Conservation (phyloP, 176 grass and related monocot genomes). For the Triticum urartu region DNA sequence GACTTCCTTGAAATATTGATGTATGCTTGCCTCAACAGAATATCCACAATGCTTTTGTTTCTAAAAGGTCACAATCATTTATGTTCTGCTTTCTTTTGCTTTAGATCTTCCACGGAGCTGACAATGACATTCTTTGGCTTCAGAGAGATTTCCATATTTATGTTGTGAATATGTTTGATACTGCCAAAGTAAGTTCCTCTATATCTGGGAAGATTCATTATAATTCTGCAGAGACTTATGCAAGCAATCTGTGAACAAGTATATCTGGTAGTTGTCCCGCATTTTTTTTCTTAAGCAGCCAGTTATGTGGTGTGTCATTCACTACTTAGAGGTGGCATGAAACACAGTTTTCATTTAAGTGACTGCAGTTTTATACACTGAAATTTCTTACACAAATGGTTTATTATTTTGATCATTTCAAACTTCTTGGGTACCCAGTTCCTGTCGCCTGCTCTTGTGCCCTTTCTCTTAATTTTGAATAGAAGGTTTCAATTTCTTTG, state of each 20-base stretch:
- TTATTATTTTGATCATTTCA: conserved; percentile 5
- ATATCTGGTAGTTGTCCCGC: background rate
- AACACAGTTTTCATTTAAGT: background rate
- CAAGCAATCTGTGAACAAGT: background rate
- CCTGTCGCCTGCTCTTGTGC: background rate
- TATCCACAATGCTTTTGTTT: background rate
- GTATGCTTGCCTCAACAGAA: conserved; percentile 16
- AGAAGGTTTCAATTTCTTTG: background rate
- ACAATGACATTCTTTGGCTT: conserved; percentile 97
- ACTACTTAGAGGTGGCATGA: background rate
- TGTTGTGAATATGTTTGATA: conserved; percentile 99
- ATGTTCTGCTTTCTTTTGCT: conserved; percentile 6
- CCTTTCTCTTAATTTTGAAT: background rate
- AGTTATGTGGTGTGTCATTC: background rate
- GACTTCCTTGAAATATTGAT: background rate
- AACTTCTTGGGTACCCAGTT: background rate
- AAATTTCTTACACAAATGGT: background rate
- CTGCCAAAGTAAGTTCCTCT: conserved; percentile 64
- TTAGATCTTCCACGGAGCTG: conserved; percentile 92
- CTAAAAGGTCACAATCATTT: background rate
- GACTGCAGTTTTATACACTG: background rate
- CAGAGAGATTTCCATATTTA: conserved; percentile 99
- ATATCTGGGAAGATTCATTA: background rate
- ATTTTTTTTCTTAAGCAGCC: background rate
- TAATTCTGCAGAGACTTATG: conserved; percentile 14